phyloP scores from a whole-genome alignment of 495 filamentous ascomycete species.

The Neurospora sp. region DNA sequence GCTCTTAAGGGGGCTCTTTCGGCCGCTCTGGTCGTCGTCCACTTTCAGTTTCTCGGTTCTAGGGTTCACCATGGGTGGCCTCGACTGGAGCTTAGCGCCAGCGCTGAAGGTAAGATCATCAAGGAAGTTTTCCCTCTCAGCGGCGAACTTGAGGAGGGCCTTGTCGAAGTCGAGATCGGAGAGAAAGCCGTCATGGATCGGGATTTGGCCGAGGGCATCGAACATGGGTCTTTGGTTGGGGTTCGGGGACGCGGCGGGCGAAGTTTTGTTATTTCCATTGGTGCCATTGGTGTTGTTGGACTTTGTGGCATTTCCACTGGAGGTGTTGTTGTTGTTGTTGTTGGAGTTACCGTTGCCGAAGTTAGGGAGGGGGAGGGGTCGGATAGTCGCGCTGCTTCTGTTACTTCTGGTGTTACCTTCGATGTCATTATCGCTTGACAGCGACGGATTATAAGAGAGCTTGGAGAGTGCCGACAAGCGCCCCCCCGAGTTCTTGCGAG shows the following conservation, averaged over 20 bases:
- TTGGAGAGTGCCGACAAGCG: slow-evolving; percentile 56
- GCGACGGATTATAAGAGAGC: slow-evolving; percentile 36
- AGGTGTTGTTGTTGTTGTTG: slow-evolving; percentile 1
- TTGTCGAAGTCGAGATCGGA: slow-evolving; percentile 79
- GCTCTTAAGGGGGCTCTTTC: slow-evolving; percentile 40
- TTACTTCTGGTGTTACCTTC: slow-evolving; percentile 67
- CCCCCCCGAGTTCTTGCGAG: slow-evolving; percentile 56
- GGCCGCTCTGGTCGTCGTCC: slow-evolving; percentile 53
- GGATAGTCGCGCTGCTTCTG: slow-evolving; percentile 79
- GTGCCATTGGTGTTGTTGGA: slow-evolving; percentile 2
- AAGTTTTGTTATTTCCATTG: slow-evolving; percentile 11
- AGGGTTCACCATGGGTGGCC: slow-evolving; percentile 59
- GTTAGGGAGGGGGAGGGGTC: slow-evolving; percentile 35
- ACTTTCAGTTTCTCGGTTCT: slow-evolving; percentile 72
- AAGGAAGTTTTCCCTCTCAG: slow-evolving; percentile 85
- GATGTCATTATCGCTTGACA: slow-evolving; percentile 32
- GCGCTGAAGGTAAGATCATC: slow-evolving; percentile 87
- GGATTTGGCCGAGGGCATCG: slow-evolving; percentile 8
- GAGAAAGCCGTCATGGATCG: slow-evolving; percentile 18
- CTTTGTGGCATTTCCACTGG: slow-evolving; percentile 2
- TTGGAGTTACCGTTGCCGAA: slow-evolving; percentile 11
- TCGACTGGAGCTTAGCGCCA: slow-evolving; percentile 63
- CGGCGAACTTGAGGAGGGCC: slow-evolving; percentile 86
- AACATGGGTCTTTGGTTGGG: not conserved
- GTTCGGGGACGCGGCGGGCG: slow-evolving; percentile 2